Base-by-base conservation (phyloP, 1,284 basidiomycete genomes). In the Lignosus rhinocerotis region DNA sequence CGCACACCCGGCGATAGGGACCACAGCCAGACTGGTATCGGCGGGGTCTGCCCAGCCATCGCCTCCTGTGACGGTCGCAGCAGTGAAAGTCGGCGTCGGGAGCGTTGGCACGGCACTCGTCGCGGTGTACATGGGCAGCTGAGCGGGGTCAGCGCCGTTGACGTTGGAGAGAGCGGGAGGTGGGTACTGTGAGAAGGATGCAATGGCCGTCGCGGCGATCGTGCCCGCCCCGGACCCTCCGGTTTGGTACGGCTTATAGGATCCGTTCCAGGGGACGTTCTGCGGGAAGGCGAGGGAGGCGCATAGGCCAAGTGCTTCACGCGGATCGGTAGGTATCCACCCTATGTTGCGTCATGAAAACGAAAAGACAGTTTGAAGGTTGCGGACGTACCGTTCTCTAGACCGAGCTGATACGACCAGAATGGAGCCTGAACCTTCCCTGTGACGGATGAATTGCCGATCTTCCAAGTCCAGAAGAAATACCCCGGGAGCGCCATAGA, bases 301-400 rank as follows among this genome's bases (percentile, higher is more conserved):
- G 67, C 93, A 95, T 16, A 75, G 78, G 7, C 93, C 92, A 21
- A 79, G 60, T 1, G 86, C 84, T 11, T 72, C 73, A 55, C 92
- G 79, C 16, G 93, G 92, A 70, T 94, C 89, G 4, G 73, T 75
- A 6, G 92, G 90, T 56, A 93, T 85, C 86, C 87, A 94, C 9
- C 92, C 92, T 68, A 17, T 14, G 5, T 9, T 25, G 3, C 25
- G 21, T 14, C 10, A 11, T 21, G 11, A 11, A 12, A 16, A 30
- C 11, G 9, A 8, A 32, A 16, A 9, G 31, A 14, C 30, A 12
- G 7, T 9, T 19, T 14, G 17, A 21, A 21, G 31, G 33, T 51
- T 2, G 8, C 25, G 6, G 42, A 42, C 65, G 8, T n/a, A 68
- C 84, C 84, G 48, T 83, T 69, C 58, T 77, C 68, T 17, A 82